Conservation (phyloP, 768 basidiomycete genomes). For the Termitomyces sp. region DNA sequence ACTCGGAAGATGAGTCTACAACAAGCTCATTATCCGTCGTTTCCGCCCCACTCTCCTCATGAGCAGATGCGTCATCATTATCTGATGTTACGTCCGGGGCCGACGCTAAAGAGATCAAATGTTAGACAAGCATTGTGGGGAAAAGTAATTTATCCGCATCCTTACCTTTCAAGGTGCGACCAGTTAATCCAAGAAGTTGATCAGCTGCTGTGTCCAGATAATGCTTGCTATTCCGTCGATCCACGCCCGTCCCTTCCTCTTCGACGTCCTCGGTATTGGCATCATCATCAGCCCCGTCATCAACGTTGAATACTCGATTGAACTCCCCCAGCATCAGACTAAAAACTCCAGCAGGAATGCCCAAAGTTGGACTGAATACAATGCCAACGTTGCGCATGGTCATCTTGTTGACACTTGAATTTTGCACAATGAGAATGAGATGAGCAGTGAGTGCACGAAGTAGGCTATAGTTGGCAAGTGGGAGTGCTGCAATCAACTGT, state of each 20-base stretch:
- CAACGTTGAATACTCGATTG: constrained; percentile 89
- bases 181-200: constrained; percentile 70
- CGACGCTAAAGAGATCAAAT: constrained; percentile 25
- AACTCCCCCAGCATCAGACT: constrained; percentile 93
- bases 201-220: constrained; percentile 84
- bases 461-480: constrained; percentile 89
- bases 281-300: constrained; percentile 32
- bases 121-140: constrained; percentile 10
- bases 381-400: constrained; percentile 98
- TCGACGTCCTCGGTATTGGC: constrained; percentile 18
- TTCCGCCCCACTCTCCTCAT: constrained; percentile 75
- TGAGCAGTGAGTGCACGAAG: constrained; percentile 93
- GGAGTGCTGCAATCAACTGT: constrained; percentile 79
- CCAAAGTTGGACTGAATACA: constrained; percentile 95
- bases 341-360: constrained; percentile 97
- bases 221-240: constrained; percentile 76
- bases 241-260: constrained; percentile 29
- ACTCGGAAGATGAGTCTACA: constrained; percentile 41
- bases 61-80: constrained; percentile 59
- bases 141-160: neutral
- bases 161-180: constrained; percentile 61
- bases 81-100: constrained; percentile 66
- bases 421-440: constrained; percentile 90
- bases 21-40: constrained; percentile 55
- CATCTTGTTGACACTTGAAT: constrained; percentile 93